Evolutionary conservation across 1,284 basidiomycete genomes (phyloP).

Genomic region (Cutaneotrichosporon cutaneum): DNA sequence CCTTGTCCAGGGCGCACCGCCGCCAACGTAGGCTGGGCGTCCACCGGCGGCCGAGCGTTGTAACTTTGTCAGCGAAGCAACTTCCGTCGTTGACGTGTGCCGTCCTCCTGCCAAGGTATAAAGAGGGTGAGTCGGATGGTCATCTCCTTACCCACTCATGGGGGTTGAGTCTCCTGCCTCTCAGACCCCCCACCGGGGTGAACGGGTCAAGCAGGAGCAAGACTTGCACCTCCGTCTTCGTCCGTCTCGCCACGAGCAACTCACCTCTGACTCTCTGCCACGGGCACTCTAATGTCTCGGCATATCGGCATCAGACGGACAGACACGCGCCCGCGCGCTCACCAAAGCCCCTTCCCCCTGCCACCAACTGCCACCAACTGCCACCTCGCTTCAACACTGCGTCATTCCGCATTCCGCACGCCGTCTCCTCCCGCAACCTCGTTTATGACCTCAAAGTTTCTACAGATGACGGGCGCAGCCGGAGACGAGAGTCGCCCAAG

Average conservation of each 20-base stretch:
- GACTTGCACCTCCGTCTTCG: no score
- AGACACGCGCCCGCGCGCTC: no score
- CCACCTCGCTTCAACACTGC: neutral
- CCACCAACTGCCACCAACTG: neutral
- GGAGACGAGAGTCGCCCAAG: neutral
- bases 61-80: neutral
- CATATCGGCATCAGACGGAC: no score
- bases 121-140: neutral
- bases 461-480: neutral
- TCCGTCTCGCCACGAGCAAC: no score
- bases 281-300: no score
- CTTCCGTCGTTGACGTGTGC: neutral
- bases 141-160: neutral
- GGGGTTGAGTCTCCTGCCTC: no score
- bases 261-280: no score
- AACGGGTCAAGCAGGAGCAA: no score
- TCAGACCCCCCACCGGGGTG: no score
- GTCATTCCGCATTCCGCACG: neutral
- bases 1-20: neutral
- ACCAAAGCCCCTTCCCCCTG: neutral
- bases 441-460: neutral
- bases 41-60: neutral
- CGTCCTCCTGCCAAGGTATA: neutral
- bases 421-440: neutral
- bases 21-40: neutral